Evolutionary conservation across 139 green algal species (phyloP).

Genomic region (Asterochloris erici): DNA sequence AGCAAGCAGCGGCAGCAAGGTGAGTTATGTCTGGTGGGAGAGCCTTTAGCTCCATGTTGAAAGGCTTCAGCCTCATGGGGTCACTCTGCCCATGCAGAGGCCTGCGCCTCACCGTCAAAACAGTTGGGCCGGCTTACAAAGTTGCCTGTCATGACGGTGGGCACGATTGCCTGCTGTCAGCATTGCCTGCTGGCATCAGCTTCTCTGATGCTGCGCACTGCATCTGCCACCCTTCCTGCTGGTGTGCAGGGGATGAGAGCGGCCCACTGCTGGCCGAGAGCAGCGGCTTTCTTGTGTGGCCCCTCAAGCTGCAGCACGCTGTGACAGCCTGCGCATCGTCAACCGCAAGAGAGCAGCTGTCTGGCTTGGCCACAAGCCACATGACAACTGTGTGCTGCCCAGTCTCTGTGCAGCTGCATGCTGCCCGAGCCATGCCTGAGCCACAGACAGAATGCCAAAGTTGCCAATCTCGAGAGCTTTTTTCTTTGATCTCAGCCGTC

Average conservation of each 20-base stretch:
- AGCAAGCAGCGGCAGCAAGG: no score
- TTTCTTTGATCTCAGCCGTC: neutral
- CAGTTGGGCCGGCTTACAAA: slow-evolving; percentile 1
- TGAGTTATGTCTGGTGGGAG: no score
- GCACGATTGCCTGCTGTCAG: neutral
- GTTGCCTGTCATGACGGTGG: slow-evolving; percentile 4
- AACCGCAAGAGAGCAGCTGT: slow-evolving; percentile 12
- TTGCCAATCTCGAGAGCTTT: neutral
- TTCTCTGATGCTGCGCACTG: neutral
- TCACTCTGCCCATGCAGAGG: neutral
- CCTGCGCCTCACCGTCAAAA: slow-evolving; percentile 5
- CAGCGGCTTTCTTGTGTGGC: slow-evolving; percentile 59
- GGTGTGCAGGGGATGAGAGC: neutral
- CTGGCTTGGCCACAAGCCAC: neutral
- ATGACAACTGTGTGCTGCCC: neutral
- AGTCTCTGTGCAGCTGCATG: neutral
- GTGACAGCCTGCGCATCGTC: slow-evolving; percentile 76
- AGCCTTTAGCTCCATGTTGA: neutral
- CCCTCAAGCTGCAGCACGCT: slow-evolving; percentile 70
- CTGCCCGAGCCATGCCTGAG: neutral
- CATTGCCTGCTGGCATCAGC: neutral
- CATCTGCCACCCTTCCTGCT: neutral
- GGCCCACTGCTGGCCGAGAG: slow-evolving; percentile 50
- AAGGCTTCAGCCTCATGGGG: neutral
- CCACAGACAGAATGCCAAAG: neutral